Evolutionary conservation across 768 basidiomycete genomes (phyloP).

Genomic region (Auriculariales sp.): DNA sequence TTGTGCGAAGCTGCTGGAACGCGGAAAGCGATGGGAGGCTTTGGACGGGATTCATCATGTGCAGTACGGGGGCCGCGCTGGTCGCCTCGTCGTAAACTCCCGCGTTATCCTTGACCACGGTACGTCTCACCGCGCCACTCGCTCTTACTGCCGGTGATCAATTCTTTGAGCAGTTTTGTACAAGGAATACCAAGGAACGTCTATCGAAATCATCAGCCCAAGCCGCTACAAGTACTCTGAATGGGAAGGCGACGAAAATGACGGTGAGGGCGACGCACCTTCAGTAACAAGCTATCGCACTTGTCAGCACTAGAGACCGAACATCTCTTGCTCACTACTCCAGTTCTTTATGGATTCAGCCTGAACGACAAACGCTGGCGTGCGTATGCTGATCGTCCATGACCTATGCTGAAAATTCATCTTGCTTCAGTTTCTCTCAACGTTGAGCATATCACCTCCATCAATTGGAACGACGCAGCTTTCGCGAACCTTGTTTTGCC

Average conservation of each 20-base stretch:
- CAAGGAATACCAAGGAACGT: constrained; percentile 11
- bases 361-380: constrained; percentile 44
- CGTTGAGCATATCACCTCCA: neutral
- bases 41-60: constrained; percentile 36
- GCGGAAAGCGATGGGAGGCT: constrained; percentile 42
- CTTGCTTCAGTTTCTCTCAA: neutral
- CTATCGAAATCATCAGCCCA: too few species aligned
- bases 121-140: constrained; percentile 12
- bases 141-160: constrained; percentile 11
- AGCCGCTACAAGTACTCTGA: too few species aligned
- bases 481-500: constrained; percentile 19
- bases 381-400: constrained; percentile 15
- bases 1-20: constrained; percentile 22
- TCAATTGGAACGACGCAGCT: constrained; percentile 13
- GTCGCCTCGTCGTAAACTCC: constrained; percentile 31
- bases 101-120: constrained; percentile 49
- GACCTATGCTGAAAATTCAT: neutral
- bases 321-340: constrained; percentile 39
- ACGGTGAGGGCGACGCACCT: constrained; percentile 11
- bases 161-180: constrained; percentile 39
- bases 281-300: constrained; percentile 46
- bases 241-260: neutral
- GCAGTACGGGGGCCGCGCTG: constrained; percentile 28
- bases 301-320: constrained; percentile 28
- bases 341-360: constrained; percentile 49